Percentiles rank a stretch among this genome's conserved stretches.
These are phyloP conservation scores for Cylindrotheca fusiformis DNA, from an alignment of 108 stramenopile species.

Conservation along the genomic window DNA sequence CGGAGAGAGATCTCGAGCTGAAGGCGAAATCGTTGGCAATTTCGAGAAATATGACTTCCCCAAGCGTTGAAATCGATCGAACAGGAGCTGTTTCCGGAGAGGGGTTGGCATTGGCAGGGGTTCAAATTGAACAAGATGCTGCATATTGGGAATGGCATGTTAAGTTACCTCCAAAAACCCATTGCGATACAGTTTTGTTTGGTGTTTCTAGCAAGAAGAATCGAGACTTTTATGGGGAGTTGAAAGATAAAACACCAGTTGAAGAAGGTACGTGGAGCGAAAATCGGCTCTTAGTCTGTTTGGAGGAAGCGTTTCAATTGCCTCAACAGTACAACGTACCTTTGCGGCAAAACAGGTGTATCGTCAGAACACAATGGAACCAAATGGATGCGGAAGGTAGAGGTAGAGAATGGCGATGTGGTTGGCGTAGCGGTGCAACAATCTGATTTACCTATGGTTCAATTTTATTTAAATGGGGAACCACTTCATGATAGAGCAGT, in stretches of 20 bases:
- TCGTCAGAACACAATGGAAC: conserved; percentile 56
- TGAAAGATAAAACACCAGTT: conserved; percentile 27
- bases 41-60: conserved; percentile 53
- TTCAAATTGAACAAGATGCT: conserved; percentile 81
- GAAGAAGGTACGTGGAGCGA: conserved; percentile 48
- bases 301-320: not conserved
- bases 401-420: conserved; percentile 63
- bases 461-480: conserved; percentile 80
- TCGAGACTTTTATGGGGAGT: conserved; percentile 53
- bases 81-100: conserved; percentile 41
- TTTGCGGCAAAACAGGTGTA: conserved; percentile 12
- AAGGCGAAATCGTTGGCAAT: conserved; percentile 28
- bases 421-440: conserved; percentile 84
- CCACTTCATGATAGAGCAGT: conserved; percentile 66
- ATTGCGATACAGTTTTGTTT: conserved; percentile 57
- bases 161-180: conserved; percentile 15
- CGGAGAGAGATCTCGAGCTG: conserved; percentile 21
- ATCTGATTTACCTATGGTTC: conserved; percentile 83
- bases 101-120: conserved; percentile 64
- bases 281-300: not conserved
- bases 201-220: conserved; percentile 78
- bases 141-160: conserved; percentile 89
- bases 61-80: conserved; percentile 41
- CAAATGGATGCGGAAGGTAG: conserved; percentile 57
- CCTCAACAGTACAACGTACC: too few relatives aligned